Evolutionary conservation across 2,329 filamentous ascomycete species (phyloP).

Genomic region (Juglanconis sp.): DNA sequence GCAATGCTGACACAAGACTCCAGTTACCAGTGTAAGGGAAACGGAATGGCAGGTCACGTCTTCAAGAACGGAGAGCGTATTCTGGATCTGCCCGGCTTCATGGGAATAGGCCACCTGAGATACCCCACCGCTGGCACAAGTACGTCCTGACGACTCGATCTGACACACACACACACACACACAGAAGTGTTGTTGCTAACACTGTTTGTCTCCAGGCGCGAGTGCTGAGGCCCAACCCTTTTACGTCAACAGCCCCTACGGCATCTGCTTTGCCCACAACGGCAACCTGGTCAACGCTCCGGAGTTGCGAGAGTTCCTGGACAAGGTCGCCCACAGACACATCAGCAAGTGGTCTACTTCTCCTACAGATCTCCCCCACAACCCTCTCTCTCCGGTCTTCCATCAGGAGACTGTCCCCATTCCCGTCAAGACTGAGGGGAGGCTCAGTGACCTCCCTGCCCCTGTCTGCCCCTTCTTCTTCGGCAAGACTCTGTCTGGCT

Average conservation of each 20-base stretch:
- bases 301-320: conserved; percentile 67
- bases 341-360: conserved; percentile 47
- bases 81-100: conserved; percentile 74
- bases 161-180: background rate
- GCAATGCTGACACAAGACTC: background rate
- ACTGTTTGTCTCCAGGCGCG: background rate
- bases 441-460: background rate
- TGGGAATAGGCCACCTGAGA: conserved; percentile 81
- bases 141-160: conserved; percentile 18
- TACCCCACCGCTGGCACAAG: conserved; percentile 87
- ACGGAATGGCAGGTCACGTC: conserved; percentile 73
- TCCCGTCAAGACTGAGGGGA: background rate
- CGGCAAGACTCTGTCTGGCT: background rate
- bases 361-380: background rate
- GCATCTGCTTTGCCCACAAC: conserved; percentile 79
- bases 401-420: background rate
- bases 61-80: conserved; percentile 77
- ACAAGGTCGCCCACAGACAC: conserved; percentile 76
- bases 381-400: background rate
- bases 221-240: conserved; percentile 90
- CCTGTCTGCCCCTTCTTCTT: background rate
- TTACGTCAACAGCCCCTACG: conserved; percentile 84
- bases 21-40: conserved; percentile 74
- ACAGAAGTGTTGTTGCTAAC: background rate
- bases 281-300: conserved; percentile 80